phyloP scores from a whole-genome alignment of 1,139 yeast species.

The Hyphopichia burtonii region DNA sequence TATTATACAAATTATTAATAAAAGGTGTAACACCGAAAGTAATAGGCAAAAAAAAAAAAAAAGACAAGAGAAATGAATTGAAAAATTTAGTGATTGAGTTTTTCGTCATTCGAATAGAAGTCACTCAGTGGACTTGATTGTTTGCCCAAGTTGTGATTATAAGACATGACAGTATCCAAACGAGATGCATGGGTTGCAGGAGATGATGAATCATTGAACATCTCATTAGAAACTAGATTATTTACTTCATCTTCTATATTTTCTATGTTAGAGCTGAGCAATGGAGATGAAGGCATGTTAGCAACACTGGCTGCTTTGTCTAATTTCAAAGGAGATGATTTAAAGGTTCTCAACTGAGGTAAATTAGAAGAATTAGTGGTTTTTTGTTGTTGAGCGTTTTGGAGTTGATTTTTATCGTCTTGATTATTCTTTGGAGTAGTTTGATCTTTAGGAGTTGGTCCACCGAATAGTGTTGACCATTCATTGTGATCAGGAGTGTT shows the following conservation, averaged over 20 bases:
- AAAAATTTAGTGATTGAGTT: neutral
- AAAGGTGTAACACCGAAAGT: neutral
- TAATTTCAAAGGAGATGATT: slow-evolving; percentile 21
- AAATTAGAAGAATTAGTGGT: slow-evolving; percentile 18
- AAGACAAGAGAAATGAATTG: too few species aligned
- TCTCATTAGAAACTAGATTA: slow-evolving; percentile 12
- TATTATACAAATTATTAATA: neutral
- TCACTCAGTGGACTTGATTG: slow-evolving; percentile 5
- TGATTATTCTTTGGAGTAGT: slow-evolving; percentile 31
- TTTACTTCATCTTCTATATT: slow-evolving; percentile 18
- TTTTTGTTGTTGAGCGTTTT: neutral
- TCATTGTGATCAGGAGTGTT: slow-evolving; percentile 25
- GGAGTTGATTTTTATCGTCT: slow-evolving; percentile 35
- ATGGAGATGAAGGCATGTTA: slow-evolving; percentile 48
- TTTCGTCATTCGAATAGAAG: slow-evolving; percentile 2
- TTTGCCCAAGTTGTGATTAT: slow-evolving; percentile 1
- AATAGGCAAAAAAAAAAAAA: too few species aligned
- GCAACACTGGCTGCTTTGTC: slow-evolving; percentile 23
- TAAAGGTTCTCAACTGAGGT: slow-evolving; percentile 32
- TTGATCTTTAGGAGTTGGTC: slow-evolving; percentile 47
- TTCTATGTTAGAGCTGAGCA: slow-evolving; percentile 10
- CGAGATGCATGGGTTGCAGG: slow-evolving; percentile 33
- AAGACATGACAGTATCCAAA: slow-evolving; percentile 25
- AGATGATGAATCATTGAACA: slow-evolving; percentile 16
- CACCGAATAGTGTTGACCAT: slow-evolving; percentile 44